These are phyloP conservation scores for Paspalum vaginatum DNA, from an alignment of 176 grass and related monocot species.

Conservation along the genomic window DNA sequence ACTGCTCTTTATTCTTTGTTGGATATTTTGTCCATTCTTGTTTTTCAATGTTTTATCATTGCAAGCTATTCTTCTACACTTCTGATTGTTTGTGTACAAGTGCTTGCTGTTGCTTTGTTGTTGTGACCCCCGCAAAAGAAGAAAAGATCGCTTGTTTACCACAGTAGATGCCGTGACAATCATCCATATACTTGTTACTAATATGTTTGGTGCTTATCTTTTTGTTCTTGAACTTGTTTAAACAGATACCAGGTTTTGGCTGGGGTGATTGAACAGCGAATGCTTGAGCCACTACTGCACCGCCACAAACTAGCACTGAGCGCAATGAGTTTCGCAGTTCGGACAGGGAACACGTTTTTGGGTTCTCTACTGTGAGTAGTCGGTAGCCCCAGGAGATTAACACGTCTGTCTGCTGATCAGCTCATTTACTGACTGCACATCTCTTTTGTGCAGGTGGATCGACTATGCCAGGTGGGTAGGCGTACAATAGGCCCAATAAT, in stretches of 20 bases:
- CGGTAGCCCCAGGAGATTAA: conserved; percentile 12
- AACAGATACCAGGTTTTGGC: conserved; percentile 89
- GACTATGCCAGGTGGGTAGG: conserved; percentile 79
- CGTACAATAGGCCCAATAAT: conserved; percentile 56
- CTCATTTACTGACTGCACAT: conserved; percentile 39
- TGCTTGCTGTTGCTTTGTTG: neutral
- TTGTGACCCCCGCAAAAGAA: neutral
- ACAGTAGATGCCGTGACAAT: neutral
- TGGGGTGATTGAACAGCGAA: conserved; percentile 92
- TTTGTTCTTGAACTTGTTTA: conserved; percentile 36
- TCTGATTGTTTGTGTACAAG: neutral
- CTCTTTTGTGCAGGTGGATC: conserved; percentile 67
- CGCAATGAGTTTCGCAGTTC: conserved; percentile 90
- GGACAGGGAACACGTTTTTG: conserved; percentile 96
- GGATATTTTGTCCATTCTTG: neutral
- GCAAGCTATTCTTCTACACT: neutral
- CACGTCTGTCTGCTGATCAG: conserved; percentile 18
- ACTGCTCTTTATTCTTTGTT: conserved; percentile 3
- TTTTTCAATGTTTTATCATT: neutral
- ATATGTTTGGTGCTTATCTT: neutral
- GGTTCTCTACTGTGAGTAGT: conserved; percentile 87
- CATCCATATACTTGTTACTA: neutral
- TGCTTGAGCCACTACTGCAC: conserved; percentile 90
- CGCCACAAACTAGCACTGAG: conserved; percentile 63
- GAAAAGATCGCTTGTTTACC: neutral